A percentile compares a stretch with the other conserved stretches of the same genome.
Evolutionary conservation across 768 basidiomycete genomes (phyloP).

Genomic region (Mycena metata): DNA sequence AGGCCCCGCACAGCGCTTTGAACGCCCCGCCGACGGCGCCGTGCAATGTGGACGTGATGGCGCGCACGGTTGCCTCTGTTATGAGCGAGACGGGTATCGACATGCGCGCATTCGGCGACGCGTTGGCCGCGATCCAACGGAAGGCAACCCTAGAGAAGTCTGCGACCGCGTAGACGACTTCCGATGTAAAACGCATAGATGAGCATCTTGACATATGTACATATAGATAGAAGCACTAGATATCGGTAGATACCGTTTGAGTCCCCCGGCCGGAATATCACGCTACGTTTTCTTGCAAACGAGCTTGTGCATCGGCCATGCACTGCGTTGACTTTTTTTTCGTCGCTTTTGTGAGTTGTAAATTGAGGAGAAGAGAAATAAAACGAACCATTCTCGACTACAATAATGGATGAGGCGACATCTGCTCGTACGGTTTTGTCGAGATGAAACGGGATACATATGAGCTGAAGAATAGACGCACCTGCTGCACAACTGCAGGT

Average conservation of each 20-base stretch:
- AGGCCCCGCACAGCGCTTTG: background rate
- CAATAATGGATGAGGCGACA: constrained; percentile 42
- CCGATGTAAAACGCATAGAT: too few relatives aligned
- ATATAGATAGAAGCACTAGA: background rate
- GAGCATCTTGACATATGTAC: too few relatives aligned
- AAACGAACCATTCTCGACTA: constrained; percentile 41
- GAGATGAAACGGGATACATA: background rate
- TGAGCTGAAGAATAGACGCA: background rate
- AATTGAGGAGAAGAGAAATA: background rate
- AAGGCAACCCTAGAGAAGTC: constrained; percentile 10
- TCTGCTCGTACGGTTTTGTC: background rate
- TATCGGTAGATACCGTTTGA: background rate
- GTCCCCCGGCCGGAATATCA: too few relatives aligned
- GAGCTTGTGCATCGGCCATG: constrained; percentile 39
- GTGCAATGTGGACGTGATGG: constrained; percentile 19
- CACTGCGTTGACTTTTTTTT: background rate
- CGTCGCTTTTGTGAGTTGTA: background rate
- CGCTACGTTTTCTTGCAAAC: constrained; percentile 34
- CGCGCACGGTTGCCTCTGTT: constrained; percentile 25
- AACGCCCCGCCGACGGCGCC: background rate
- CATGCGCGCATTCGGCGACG: constrained; percentile 29
- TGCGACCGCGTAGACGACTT: background rate
- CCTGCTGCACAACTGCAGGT: constrained; percentile 25
- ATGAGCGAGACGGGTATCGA: constrained; percentile 36
- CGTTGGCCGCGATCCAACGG: constrained; percentile 26